Evolutionary conservation across 1,139 yeast species (phyloP), one percentile per base, ranked within the genome.

Genomic region (Fermentozyma sake): DNA sequence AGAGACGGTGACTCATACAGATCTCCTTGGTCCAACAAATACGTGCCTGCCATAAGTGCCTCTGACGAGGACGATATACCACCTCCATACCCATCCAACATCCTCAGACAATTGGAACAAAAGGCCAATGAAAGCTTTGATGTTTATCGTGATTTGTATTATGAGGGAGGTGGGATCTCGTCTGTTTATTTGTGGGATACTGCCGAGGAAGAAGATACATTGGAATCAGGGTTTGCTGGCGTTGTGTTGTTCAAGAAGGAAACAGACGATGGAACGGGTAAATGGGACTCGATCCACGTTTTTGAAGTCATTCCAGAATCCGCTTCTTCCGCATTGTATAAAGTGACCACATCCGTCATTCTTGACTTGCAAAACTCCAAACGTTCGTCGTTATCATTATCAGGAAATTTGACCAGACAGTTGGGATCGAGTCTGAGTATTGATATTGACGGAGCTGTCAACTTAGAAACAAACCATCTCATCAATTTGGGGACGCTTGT

Each of bases 181-280:
- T 79, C 91, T 32, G 95, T 82, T n/a, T 91, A 91, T 51, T 64
- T 91, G 28, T 91, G 98, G 98, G 95, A 85, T 45, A 72, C 77
- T 5, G 62, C 58, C 18, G 84, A 76, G 23, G 61, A 68, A 5
- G 65, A 57, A 12, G 51, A 48, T 12, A 50, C 62, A 8, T 56
- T 65, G 37, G 56, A 52, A 12, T 48, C 51, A 9, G 70, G 70
- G 1, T 86, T 91, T 63, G 96, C 96, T 2, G 98, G 98, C 7
- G 96, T 87, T 6, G 89, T 80, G 9, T 65, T 91, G 38, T 69
- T 91, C 49, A 85, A 89, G 60, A 91, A 91, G 56, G 67, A 71
- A 31, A 66, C 70, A 18, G 76, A 68, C 24, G 61, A 62, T 32
- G 57, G 55, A n/a, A 50, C 62, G 11, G 87, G 89, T 10, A 69